A percentile compares a stretch with the other conserved stretches of the same genome.
phyloP scores from a whole-genome alignment of 108 stramenopile genomes.

The Tribonema minus region DNA sequence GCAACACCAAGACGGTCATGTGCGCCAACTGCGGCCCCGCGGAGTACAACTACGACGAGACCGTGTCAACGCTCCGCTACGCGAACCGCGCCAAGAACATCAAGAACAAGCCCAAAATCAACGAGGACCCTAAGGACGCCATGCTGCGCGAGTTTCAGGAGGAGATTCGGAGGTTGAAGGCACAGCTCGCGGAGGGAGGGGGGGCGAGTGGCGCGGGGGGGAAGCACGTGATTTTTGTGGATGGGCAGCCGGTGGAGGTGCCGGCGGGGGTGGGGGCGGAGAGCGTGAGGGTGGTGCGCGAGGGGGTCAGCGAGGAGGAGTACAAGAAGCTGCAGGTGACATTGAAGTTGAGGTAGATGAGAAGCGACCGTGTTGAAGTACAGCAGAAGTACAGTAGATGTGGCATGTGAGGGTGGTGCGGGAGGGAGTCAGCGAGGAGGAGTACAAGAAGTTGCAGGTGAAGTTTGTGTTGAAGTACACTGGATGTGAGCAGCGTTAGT shows the following conservation, averaged over 20 bases:
- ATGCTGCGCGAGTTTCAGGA: constrained; percentile 85
- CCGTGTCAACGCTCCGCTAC: constrained; percentile 82
- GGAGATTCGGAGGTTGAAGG: constrained; percentile 63
- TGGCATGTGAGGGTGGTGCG: constrained; percentile 52
- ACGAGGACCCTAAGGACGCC: constrained; percentile 92
- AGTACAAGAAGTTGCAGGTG: constrained; percentile 44
- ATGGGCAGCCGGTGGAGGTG: constrained; percentile 14
- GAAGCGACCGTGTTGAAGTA: too few relatives aligned
- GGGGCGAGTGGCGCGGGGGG: background rate
- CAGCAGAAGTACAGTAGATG: too few relatives aligned
- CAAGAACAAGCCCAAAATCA: constrained; percentile 97
- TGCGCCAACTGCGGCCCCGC: constrained; percentile 94
- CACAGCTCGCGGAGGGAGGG: constrained; percentile 55
- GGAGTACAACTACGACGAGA: constrained; percentile 96
- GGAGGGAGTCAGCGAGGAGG: constrained; percentile 56
- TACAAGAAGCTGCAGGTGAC: constrained; percentile 34
- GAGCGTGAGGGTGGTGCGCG: constrained; percentile 45
- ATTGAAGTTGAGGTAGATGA: background rate
- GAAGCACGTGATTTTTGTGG: background rate
- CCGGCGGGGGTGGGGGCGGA: constrained; percentile 16
- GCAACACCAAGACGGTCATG: constrained; percentile 88
- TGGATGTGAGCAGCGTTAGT: too few relatives aligned
- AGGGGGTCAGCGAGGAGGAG: constrained; percentile 57
- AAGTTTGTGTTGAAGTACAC: too few relatives aligned
- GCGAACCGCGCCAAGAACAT: constrained; percentile 98